A percentile compares a stretch with the other conserved stretches of the same genome.
Conservation (phyloP, 345 rosid genomes). For the Excoecaria agallocha region DNA sequence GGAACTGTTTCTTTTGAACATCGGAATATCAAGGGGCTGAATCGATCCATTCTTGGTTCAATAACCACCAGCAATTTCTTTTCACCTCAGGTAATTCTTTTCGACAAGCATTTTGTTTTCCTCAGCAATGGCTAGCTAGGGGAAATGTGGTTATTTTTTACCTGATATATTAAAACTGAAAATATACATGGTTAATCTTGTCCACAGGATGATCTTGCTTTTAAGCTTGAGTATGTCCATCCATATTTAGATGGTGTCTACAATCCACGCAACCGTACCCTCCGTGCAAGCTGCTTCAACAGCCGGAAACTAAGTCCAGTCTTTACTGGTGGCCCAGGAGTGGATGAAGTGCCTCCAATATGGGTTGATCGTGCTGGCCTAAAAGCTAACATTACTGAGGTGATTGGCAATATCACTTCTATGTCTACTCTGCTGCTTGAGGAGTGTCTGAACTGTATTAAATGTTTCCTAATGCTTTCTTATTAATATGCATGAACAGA, state of each 20-base stretch:
- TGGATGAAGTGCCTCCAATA: conserved; percentile 96
- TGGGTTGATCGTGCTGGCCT: conserved; percentile 99
- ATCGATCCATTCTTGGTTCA: conserved; percentile 91
- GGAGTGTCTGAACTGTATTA: not conserved
- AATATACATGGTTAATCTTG: conserved; percentile 13
- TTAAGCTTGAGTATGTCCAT: conserved; percentile 96
- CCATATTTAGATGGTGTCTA: conserved; percentile 90
- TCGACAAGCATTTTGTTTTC: not conserved
- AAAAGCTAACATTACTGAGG: conserved; percentile 96
- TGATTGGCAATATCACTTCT: conserved; percentile 27
- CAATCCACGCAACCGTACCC: conserved; percentile 77
- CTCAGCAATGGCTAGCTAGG: not conserved
- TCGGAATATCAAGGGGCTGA: conserved; percentile 83
- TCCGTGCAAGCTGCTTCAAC: conserved; percentile 87
- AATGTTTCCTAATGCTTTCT: conserved; percentile 14
- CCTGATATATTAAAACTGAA: not conserved
- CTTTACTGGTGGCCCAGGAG: conserved; percentile 96
- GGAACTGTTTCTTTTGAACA: conserved; percentile 98
- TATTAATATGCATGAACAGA: conserved; percentile 43
- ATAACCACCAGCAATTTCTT: conserved; percentile 96
- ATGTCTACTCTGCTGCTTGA: conserved; percentile 2
- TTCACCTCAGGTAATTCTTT: conserved; percentile 67
- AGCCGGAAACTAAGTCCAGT: conserved; percentile 97
- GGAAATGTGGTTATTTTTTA: not conserved
- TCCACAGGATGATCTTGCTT: conserved; percentile 91